A percentile compares a stretch with the other conserved stretches of the same genome.
phyloP scores from a whole-genome alignment of 257 asterid genomes.

The Avicennia marina region DNA sequence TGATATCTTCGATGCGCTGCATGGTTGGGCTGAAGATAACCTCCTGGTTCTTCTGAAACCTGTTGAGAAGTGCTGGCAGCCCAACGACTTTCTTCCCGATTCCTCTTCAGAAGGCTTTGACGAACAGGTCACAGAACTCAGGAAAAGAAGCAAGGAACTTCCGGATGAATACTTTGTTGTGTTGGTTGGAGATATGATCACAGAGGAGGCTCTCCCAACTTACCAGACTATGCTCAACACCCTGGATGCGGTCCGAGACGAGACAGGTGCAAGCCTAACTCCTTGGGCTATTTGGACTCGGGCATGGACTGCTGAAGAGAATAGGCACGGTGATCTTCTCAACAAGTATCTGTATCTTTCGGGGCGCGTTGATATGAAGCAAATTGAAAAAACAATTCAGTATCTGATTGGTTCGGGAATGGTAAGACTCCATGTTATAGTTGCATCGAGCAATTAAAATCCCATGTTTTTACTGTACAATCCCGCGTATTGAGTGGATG shows the following conservation, averaged over 20 bases:
- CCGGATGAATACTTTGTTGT: slow-evolving; percentile 54
- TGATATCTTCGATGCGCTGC: slow-evolving; percentile 40
- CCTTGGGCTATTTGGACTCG: slow-evolving; percentile 66
- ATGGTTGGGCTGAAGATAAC: slow-evolving; percentile 46
- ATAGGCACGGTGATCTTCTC: slow-evolving; percentile 56
- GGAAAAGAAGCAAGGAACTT: slow-evolving; percentile 36
- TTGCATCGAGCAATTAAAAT: too few relatives aligned
- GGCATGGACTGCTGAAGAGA: slow-evolving; percentile 69
- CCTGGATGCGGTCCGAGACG: slow-evolving; percentile 48
- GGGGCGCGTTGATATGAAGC: slow-evolving; percentile 58
- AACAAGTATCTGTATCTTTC: slow-evolving; percentile 55
- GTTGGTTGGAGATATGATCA: slow-evolving; percentile 54
- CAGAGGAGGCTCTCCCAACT: slow-evolving; percentile 63
- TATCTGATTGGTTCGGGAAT: slow-evolving; percentile 56
- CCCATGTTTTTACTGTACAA: too few relatives aligned
- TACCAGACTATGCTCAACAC: slow-evolving; percentile 62
- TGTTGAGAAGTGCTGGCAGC: slow-evolving; percentile 55
- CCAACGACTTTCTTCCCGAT: slow-evolving; percentile 49
- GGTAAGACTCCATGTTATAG: slow-evolving; percentile 24
- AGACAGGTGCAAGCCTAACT: slow-evolving; percentile 53
- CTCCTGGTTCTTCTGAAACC: slow-evolving; percentile 45
- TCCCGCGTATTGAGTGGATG: neutral
- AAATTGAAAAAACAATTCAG: slow-evolving; percentile 50
- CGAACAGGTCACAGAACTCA: slow-evolving; percentile 45
- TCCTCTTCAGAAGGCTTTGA: slow-evolving; percentile 48